These are phyloP conservation scores for Diaporthe sp. DNA, from an alignment of 2,329 filamentous ascomycete genomes.

Conservation along the genomic window DNA sequence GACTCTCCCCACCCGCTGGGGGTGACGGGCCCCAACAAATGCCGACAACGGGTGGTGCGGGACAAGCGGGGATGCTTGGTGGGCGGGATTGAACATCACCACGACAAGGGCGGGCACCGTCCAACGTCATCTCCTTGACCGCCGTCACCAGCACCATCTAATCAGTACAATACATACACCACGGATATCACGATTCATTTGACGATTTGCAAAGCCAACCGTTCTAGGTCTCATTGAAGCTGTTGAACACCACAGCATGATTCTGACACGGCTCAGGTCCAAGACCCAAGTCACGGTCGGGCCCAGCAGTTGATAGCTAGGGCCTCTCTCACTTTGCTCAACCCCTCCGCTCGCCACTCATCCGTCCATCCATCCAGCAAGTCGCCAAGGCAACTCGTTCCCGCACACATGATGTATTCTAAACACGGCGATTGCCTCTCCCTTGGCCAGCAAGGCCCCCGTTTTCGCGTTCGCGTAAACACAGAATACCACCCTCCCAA, in stretches of 20 bases:
- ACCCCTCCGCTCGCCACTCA: background rate
- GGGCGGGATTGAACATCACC: background rate
- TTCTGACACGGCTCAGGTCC: background rate
- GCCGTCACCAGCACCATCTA: background rate
- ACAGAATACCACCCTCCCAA: background rate
- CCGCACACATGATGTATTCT: background rate
- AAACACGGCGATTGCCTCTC: background rate
- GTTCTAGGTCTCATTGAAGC: slow-evolving; percentile 11
- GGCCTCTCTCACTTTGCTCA: background rate
- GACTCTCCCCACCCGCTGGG: background rate
- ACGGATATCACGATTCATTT: background rate
- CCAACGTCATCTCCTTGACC: background rate
- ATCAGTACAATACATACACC: background rate
- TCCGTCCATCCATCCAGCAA: background rate
- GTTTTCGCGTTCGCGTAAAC: background rate
- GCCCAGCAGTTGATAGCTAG: slow-evolving; percentile 29
- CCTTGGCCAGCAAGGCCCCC: background rate
- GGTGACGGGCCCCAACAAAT: background rate
- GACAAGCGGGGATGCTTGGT: background rate
- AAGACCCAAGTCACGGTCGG: background rate
- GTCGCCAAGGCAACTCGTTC: background rate
- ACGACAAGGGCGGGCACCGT: background rate
- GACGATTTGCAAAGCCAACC: background rate
- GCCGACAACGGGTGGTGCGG: slow-evolving; percentile 4
- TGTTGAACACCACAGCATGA: slow-evolving; percentile 24